Base-by-base conservation (phyloP, 768 basidiomycete genomes). In the Leccinum arenicola region DNA sequence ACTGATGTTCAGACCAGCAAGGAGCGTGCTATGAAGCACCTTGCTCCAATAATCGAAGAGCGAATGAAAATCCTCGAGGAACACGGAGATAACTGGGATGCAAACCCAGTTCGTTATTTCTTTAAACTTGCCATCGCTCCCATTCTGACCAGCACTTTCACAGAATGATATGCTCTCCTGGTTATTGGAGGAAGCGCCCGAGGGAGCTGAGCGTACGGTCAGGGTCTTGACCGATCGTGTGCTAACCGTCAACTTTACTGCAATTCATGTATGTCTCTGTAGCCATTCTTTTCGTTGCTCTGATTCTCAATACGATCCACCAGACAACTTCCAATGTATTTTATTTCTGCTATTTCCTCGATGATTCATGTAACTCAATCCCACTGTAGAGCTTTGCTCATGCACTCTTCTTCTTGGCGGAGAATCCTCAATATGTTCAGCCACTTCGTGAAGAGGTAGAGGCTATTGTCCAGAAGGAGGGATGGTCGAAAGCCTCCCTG, bases 231-330 rank as follows among this genome's bases (percentile, higher is more conserved):
- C 53, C 2, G 6, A 3, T 3, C 52, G 54, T 35, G 4, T 55
- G 10, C 10, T 55, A 6, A 17, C 8, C 5, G 15, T 48, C 19
- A 55, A 55, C 21, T 55, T 48, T 31, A 31, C 45, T 9, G 43
- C 43, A 4, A 33, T 55, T 15, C 67, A 65, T 49, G 72, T 72
- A 29, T 17, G 65, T 55, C 35, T 38, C 9, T 11, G 6, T 9
- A 3, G 25, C 6, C 6, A 5, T 11, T n/a, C 15, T 17, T 4
- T 54, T 11, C 8, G 9, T 35, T 8, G 4, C 23, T 25, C 10
- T 35, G 9, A 14, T 12, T 2, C 11, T 33, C 10, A 4, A 12
- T 2, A n/a, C 6, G n/a, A 5, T 35, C 11, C 50, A 11, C 27
- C 29, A 51, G 50, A 35, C 50, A n/a, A 54, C 5, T 27, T 29